Conservation (phyloP, 495 filamentous ascomycete species). For the Rostrohypoxylon terebratum region DNA sequence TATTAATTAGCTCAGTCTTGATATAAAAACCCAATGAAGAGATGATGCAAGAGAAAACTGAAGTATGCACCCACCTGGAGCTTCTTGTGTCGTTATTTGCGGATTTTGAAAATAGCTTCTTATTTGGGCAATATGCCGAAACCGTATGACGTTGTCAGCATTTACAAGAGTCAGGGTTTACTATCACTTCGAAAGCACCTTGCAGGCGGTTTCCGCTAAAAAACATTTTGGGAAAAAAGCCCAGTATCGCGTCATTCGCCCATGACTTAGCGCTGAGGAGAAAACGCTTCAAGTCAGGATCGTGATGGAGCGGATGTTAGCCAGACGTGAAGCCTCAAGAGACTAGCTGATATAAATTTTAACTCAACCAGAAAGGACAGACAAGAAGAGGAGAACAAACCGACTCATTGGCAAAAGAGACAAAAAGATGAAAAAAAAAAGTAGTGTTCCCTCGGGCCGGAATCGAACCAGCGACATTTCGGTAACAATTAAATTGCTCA, state of each 20-base stretch:
- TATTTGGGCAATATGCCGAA: not conserved
- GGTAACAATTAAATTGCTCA: constrained; percentile 36
- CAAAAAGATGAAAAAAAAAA: constrained; percentile 37
- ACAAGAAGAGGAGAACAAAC: not conserved
- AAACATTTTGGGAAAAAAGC: not conserved
- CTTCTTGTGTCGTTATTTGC: not conserved
- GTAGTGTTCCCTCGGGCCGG: constrained; percentile 40
- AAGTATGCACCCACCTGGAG: not conserved
- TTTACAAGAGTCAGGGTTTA: not conserved
- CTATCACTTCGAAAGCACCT: not conserved
- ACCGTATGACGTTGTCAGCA: not conserved
- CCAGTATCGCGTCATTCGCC: not conserved
- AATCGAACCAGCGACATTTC: constrained; percentile 44
- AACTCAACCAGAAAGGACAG: not conserved
- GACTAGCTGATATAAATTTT: not conserved
- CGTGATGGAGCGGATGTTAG: too few species aligned
- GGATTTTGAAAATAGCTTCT: not conserved
- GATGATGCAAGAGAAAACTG: not conserved
- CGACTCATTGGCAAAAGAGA: not conserved
- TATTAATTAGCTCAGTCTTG: not conserved
- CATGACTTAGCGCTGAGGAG: not conserved
- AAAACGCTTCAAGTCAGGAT: too few species aligned
- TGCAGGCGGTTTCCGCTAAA: not conserved
- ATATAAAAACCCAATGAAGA: not conserved
- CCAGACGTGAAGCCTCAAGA: too few species aligned